Conservation (phyloP, 2,329 filamentous ascomycete genomes). For the Aureobasidium mangrovei region DNA sequence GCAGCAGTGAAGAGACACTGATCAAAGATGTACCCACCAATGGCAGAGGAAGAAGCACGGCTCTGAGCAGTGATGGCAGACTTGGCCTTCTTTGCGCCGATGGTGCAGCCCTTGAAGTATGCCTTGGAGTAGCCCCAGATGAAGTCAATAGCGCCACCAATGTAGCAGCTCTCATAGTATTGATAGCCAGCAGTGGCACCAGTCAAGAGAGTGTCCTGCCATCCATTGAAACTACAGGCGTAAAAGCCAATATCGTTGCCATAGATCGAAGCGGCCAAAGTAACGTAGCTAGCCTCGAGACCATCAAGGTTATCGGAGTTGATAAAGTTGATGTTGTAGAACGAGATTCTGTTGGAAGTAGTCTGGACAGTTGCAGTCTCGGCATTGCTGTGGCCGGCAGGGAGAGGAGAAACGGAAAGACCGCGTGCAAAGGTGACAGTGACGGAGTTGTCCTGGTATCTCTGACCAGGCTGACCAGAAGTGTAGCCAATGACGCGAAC, state of each 20-base stretch:
- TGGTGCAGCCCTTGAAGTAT: conserved; percentile 35
- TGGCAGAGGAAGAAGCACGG: conserved; percentile 27
- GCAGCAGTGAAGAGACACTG: conserved; percentile 26
- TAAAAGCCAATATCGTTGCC: conserved; percentile 28
- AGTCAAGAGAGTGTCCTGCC: conserved; percentile 26
- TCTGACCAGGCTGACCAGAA: conserved; percentile 24
- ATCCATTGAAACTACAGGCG: conserved; percentile 24
- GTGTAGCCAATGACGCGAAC: conserved; percentile 31
- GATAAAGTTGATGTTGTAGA: conserved; percentile 29
- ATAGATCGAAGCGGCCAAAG: conserved; percentile 28
- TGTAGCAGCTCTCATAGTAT: conserved; percentile 30
- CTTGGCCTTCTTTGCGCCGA: conserved; percentile 28
- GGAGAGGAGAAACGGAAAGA: conserved; percentile 32
- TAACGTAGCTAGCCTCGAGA: conserved; percentile 23
- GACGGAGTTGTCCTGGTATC: conserved; percentile 31
- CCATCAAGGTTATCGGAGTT: conserved; percentile 27
- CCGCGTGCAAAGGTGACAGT: conserved; percentile 26
- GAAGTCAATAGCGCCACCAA: conserved; percentile 36
- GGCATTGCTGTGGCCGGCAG: conserved; percentile 32
- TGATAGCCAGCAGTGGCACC: conserved; percentile 31
- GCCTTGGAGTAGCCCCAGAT: conserved; percentile 37
- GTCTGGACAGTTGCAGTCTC: conserved; percentile 37
- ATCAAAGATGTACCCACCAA: conserved; percentile 31
- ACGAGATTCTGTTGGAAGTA: conserved; percentile 31
- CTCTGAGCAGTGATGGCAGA: conserved; percentile 33